Percentiles rank a stretch among this genome's conserved stretches.
These are phyloP conservation scores for Polytrichum commune DNA, from an alignment of 225 moss, liverwort and hornwort genomes.

Conservation along the genomic window DNA sequence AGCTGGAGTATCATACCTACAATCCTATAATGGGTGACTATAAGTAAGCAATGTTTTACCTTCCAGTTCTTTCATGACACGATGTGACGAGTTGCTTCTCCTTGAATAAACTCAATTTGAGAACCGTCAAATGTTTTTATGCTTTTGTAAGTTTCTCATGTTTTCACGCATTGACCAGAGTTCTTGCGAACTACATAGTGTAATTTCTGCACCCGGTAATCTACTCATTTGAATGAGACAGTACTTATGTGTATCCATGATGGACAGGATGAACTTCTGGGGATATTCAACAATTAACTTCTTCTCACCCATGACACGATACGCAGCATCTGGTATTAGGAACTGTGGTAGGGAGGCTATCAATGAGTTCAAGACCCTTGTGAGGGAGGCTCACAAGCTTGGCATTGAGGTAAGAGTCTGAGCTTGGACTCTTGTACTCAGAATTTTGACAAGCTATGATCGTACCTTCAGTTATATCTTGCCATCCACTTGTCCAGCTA, in stretches of 20 bases:
- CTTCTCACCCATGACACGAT: slow-evolving; percentile 87
- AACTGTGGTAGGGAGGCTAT: slow-evolving; percentile 91
- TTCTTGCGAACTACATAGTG: too few relatives aligned
- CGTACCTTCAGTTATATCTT: background rate
- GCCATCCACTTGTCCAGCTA: background rate
- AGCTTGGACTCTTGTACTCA: too few relatives aligned
- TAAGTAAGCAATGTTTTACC: slow-evolving; percentile 44
- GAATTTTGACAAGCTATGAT: too few relatives aligned
- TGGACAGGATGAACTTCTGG: slow-evolving; percentile 82
- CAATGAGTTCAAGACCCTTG: slow-evolving; percentile 84
- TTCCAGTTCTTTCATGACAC: background rate
- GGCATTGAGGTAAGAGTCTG: slow-evolving; percentile 68
- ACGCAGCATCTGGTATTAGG: slow-evolving; percentile 74
- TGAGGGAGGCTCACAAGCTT: slow-evolving; percentile 83
- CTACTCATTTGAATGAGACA: too few relatives aligned
- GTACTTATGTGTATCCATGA: background rate
- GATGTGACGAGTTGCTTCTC: background rate
- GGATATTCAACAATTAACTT: slow-evolving; percentile 93
- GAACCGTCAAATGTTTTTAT: background rate
- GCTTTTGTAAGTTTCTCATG: background rate
- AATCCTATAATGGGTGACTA: slow-evolving; percentile 81
- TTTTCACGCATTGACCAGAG: too few relatives aligned
- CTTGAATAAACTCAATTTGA: background rate
- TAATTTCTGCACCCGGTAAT: too few relatives aligned
- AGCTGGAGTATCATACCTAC: slow-evolving; percentile 83